Conservation (phyloP, 2,329 filamentous ascomycete species). For the Aspergillus sp. region DNA sequence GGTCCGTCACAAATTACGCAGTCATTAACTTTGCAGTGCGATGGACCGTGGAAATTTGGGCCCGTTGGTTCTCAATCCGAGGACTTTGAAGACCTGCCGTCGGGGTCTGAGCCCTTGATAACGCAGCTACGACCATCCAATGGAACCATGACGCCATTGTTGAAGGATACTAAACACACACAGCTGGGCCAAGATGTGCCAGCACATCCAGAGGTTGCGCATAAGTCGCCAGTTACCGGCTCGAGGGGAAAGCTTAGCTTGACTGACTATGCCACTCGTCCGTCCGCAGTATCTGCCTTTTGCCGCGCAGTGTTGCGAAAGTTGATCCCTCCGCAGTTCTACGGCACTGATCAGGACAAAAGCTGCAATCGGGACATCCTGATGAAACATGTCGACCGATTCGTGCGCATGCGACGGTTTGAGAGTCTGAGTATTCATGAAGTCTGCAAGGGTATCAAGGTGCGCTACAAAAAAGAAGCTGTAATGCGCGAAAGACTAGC, state of each 20-base stretch:
- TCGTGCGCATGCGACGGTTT: constrained; percentile 74
- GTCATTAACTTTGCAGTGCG: constrained; percentile 19
- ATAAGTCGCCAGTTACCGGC: constrained; percentile 3
- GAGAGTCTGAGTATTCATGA: constrained; percentile 80
- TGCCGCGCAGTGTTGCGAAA: constrained; percentile 73
- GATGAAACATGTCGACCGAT: constrained; percentile 70
- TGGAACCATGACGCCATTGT: not conserved
- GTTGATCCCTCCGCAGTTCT: constrained; percentile 73
- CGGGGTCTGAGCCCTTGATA: constrained; percentile 18
- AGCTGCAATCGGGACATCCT: constrained; percentile 62
- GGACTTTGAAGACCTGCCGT: constrained; percentile 8
- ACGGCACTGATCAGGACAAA: constrained; percentile 60
- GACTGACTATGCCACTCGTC: constrained; percentile 66
- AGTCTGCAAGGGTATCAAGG: constrained; percentile 72
- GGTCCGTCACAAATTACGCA: constrained; percentile 1
- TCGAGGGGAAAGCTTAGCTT: constrained; percentile 43
- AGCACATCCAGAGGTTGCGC: not conserved
- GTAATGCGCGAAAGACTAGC: not conserved
- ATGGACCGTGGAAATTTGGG: constrained; percentile 24
- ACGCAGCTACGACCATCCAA: constrained; percentile 20
- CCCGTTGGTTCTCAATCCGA: constrained; percentile 9
- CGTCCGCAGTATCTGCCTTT: constrained; percentile 75
- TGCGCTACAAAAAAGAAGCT: constrained; percentile 33
- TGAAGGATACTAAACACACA: too few species aligned
- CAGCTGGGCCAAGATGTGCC: constrained; percentile 13